Base-by-base conservation (phyloP, 2,329 filamentous ascomycete genomes). In the Geosmithia flava region DNA sequence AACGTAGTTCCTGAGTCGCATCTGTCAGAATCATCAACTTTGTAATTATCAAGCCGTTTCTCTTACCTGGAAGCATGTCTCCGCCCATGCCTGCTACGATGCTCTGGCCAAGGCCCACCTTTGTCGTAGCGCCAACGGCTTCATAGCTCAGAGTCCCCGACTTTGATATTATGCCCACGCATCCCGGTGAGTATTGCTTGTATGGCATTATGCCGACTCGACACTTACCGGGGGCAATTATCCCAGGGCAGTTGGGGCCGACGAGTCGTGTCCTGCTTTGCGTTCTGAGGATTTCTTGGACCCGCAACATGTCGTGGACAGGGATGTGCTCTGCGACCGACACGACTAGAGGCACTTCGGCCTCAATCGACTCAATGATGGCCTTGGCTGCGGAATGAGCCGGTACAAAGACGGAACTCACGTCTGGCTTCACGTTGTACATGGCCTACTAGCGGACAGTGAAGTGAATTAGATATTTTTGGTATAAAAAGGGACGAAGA, bases 101-200 rank as follows among this genome's bases (percentile, higher is more conserved):
- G 56, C 83, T 87, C 62, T 91, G 86, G 0, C 86, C 86, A 1
- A 90, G 67, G 0, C 85, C 85, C n/a, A 78, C 81, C 51, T 80
- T 72, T 7, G 83, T 86, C 20, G 86, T 80, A 1, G 83, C 81
- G 0, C 82, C 85, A 1, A 89, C 85, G 2, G 85, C 80, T 61
- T 91, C 86, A 56, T 90, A 91, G 52, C 83, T 87, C 41, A 91
- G 66, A 0, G 86, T 91, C 1, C 85, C 86, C 1, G 83, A 88
- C 59, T 87, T 89, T n/a, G 84, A 83, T 3, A 87, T 77, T 48
- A 91, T 85, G 2, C 85, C 85, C 20, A 91, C 70, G 49, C 77
- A 75, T 0, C 85, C 86, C 1, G 78, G 74, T 1, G 48, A 51
- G 23, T 67, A 68, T 53, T 68, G 65, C 29, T 55, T 57, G 45